These are phyloP conservation scores for Nepenthes mirabilis DNA, from an alignment of 148 eudicot genomes.

Conservation along the genomic window DNA sequence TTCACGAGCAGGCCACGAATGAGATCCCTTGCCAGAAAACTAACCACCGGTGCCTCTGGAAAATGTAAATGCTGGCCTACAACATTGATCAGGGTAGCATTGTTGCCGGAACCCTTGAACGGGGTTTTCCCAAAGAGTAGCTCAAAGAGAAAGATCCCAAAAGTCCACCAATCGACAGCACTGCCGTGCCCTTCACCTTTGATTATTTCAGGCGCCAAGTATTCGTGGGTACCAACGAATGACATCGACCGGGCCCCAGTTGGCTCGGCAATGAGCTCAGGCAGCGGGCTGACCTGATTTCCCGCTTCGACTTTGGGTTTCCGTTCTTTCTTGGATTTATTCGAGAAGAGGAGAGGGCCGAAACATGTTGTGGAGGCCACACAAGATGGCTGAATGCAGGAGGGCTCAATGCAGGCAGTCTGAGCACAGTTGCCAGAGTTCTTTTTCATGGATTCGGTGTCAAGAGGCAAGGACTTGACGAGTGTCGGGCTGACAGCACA, in stretches of 20 bases:
- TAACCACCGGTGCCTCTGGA: constrained; percentile 68
- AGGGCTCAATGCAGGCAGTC: constrained; percentile 80
- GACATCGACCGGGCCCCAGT: constrained; percentile 89
- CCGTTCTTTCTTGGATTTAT: constrained; percentile 62
- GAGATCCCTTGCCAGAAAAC: constrained; percentile 70
- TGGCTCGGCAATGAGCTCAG: constrained; percentile 87
- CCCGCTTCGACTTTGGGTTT: constrained; percentile 50
- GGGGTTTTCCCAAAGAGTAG: constrained; percentile 82
- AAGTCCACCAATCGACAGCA: constrained; percentile 97
- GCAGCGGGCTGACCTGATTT: constrained; percentile 66
- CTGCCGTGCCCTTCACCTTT: constrained; percentile 95
- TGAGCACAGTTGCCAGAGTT: constrained; percentile 48
- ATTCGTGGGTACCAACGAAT: constrained; percentile 89
- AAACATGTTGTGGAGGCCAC: constrained; percentile 64
- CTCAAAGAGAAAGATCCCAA: constrained; percentile 76
- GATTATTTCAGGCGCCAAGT: constrained; percentile 84
- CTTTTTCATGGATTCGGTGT: constrained; percentile 28
- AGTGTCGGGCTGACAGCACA: constrained; percentile 81
- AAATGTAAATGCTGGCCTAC: constrained; percentile 76
- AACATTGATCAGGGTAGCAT: constrained; percentile 80
- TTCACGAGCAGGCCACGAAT: constrained; percentile 72
- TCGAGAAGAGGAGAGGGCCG: constrained; percentile 54
- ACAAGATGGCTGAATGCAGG: constrained; percentile 73
- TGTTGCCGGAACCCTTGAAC: constrained; percentile 74
- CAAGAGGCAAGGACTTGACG: constrained; percentile 43